Evolutionary conservation across 768 basidiomycete species (phyloP).

Genomic region (Mycena kentingensis): DNA sequence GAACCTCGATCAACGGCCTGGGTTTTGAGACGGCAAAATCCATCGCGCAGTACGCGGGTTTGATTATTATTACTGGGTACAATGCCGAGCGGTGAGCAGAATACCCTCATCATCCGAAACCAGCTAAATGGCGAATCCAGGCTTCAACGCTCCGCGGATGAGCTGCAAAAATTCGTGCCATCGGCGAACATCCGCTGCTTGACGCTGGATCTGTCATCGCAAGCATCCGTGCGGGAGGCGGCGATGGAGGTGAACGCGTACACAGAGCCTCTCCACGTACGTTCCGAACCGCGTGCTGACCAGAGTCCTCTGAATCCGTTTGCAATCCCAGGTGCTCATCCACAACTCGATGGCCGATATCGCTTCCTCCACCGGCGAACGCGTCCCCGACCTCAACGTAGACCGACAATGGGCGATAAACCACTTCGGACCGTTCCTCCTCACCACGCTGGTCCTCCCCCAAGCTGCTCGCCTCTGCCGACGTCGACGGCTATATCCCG

Average conservation of each 20-base stretch:
- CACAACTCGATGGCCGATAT: constrained; percentile 14
- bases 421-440: constrained; percentile 19
- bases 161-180: constrained; percentile 9
- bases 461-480: constrained; percentile 3
- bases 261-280: constrained; percentile 8
- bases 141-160: constrained; percentile 14
- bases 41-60: constrained; percentile 14
- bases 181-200: constrained; percentile 16
- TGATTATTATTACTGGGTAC: constrained; percentile 19
- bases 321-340: constrained; percentile 11
- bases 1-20: constrained; percentile 17
- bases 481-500: neutral
- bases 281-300: neutral
- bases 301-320: neutral
- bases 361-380: constrained; percentile 5
- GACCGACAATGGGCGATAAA: too few species aligned
- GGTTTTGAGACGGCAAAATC: constrained; percentile 12
- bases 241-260: constrained; percentile 21
- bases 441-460: constrained; percentile 15
- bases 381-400: constrained; percentile 15
- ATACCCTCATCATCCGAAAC: neutral
- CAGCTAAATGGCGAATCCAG: neutral
- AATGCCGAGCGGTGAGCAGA: constrained; percentile 13
- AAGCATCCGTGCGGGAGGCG: constrained; percentile 9
- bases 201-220: constrained; percentile 15